Percentiles rank a stretch among this genome's conserved stretches.
These are phyloP conservation scores for Epichloe festucae DNA, from an alignment of 2,329 filamentous ascomycete genomes.

Conservation along the genomic window DNA sequence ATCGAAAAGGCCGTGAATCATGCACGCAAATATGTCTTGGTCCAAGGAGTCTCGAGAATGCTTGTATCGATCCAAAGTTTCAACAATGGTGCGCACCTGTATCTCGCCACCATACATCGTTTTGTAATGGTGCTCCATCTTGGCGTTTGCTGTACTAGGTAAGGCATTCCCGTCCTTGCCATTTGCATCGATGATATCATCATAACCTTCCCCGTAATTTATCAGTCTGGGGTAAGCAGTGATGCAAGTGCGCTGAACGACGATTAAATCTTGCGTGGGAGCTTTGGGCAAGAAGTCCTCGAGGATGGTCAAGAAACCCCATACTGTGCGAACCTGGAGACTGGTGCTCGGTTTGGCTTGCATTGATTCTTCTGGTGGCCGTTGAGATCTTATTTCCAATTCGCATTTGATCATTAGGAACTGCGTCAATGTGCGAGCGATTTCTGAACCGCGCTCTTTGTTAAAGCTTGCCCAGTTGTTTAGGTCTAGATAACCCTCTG, in stretches of 20 bases:
- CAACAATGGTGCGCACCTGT: slow-evolving; percentile 74
- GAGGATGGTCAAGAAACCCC: slow-evolving; percentile 65
- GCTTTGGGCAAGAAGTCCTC: slow-evolving; percentile 53
- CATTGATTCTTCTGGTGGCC: slow-evolving; percentile 49
- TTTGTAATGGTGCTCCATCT: slow-evolving; percentile 97
- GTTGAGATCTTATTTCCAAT: slow-evolving; percentile 63
- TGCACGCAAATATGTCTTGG: slow-evolving; percentile 93
- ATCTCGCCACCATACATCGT: slow-evolving; percentile 93
- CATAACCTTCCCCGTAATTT: slow-evolving; percentile 88
- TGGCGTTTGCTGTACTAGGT: slow-evolving; percentile 63
- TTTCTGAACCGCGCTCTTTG: slow-evolving; percentile 50
- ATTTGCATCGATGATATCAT: slow-evolving; percentile 82
- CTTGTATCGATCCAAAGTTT: slow-evolving; percentile 76
- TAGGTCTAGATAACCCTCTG: slow-evolving; percentile 66
- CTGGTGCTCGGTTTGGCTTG: slow-evolving; percentile 51
- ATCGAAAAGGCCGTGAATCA: slow-evolving; percentile 96
- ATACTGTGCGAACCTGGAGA: slow-evolving; percentile 75
- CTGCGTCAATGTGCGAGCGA: slow-evolving; percentile 59
- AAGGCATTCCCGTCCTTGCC: slow-evolving; percentile 71
- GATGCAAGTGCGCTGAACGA: slow-evolving; percentile 76
- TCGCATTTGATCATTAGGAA: slow-evolving; percentile 78
- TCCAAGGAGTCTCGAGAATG: slow-evolving; percentile 70
- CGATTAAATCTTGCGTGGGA: slow-evolving; percentile 55
- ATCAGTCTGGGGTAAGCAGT: slow-evolving; percentile 88
- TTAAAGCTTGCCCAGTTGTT: slow-evolving; percentile 67